Conservation (phyloP, 2,329 filamentous ascomycete species). For the Penicillium sp. region DNA sequence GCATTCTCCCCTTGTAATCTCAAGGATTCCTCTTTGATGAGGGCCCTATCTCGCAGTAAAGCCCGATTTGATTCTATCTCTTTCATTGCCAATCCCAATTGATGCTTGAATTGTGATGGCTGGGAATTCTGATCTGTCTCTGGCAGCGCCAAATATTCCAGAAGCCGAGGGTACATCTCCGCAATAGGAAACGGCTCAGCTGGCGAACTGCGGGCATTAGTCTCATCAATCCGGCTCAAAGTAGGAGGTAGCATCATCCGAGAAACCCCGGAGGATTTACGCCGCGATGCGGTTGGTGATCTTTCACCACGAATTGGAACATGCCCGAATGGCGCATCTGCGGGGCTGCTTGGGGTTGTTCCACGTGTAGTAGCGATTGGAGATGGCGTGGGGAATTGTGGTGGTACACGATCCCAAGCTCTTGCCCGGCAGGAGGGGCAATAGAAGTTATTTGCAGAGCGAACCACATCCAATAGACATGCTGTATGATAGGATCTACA, state of each 20-base stretch:
- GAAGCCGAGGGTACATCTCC: constrained; percentile 15
- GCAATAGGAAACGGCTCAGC: constrained; percentile 6
- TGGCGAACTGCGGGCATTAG: background rate
- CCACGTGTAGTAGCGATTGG: constrained; percentile 12
- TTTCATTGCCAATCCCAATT: constrained; percentile 25
- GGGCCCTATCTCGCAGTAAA: constrained; percentile 18
- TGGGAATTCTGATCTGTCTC: constrained; percentile 8
- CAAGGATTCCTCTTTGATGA: constrained; percentile 24
- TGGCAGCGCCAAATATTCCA: constrained; percentile 13
- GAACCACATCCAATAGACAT: constrained; percentile 19
- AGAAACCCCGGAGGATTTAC: background rate
- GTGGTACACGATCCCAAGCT: constrained; percentile 24
- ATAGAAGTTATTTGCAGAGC: constrained; percentile 20
- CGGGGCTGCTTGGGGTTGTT: constrained; percentile 9
- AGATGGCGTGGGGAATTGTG: constrained; percentile 8
- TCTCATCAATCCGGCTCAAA: background rate
- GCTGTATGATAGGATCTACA: constrained; percentile 33
- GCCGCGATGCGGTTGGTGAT: background rate
- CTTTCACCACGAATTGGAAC: background rate
- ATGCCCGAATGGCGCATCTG: background rate
- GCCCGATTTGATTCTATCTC: constrained; percentile 23
- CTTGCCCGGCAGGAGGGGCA: constrained; percentile 29
- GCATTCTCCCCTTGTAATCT: constrained; percentile 26
- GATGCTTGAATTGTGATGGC: constrained; percentile 20
- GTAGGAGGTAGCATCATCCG: background rate